phyloP scores from a whole-genome alignment of 2,329 filamentous ascomycete genomes.

The Apiospora aurea region DNA sequence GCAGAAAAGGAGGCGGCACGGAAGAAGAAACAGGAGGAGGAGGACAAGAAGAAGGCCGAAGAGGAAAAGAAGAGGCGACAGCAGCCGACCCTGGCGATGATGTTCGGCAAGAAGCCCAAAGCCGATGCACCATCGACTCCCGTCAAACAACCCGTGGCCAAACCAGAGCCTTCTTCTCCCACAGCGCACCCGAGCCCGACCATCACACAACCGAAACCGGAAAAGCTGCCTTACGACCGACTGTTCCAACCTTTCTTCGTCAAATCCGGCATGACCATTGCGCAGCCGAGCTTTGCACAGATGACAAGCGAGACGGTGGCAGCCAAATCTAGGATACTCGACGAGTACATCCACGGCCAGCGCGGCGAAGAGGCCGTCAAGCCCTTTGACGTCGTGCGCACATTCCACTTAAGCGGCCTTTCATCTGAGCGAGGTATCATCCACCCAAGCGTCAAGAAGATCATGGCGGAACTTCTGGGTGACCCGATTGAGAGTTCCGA shows the following conservation, averaged over 20 bases:
- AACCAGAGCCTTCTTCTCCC: slow-evolving; percentile 27
- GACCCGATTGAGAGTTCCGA: slow-evolving; percentile 41
- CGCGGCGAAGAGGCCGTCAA: slow-evolving; percentile 52
- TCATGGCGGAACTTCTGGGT: slow-evolving; percentile 63
- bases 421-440: slow-evolving; percentile 53
- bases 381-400: slow-evolving; percentile 52
- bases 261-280: slow-evolving; percentile 75
- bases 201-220: slow-evolving; percentile 35
- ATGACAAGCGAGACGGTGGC: slow-evolving; percentile 64
- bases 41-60: slow-evolving; percentile 49
- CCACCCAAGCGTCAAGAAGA: slow-evolving; percentile 63
- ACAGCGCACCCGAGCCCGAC: slow-evolving; percentile 37
- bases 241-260: slow-evolving; percentile 84
- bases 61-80: slow-evolving; percentile 22
- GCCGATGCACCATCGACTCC: slow-evolving; percentile 18
- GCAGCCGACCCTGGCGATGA: slow-evolving; percentile 14
- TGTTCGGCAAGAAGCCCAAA: slow-evolving; percentile 34
- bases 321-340: slow-evolving; percentile 59
- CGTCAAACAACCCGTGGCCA: slow-evolving; percentile 22
- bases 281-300: slow-evolving; percentile 59
- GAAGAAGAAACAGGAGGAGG: slow-evolving; percentile 57
- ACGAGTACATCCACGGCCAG: slow-evolving; percentile 57
- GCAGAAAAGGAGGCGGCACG: slow-evolving; percentile 54
- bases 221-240: slow-evolving; percentile 66
- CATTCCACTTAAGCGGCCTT: slow-evolving; percentile 54